phyloP scores from a whole-genome alignment of 192 early-diverging fungal genomes.

The Phlyctochytrium arcticum region DNA sequence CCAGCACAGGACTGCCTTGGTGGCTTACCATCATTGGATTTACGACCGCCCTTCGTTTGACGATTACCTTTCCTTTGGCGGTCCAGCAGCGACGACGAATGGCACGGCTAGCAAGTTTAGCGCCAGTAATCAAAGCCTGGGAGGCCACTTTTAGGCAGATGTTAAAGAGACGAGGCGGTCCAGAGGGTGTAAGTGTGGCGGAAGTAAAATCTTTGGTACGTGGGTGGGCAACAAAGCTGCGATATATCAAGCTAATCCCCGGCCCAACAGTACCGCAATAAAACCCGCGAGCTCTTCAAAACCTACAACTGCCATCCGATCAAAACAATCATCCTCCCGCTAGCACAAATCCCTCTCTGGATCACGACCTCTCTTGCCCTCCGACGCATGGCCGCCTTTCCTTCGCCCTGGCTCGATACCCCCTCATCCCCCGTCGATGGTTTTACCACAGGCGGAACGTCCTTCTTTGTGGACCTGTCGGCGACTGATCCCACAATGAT shows the following conservation, averaged over 20 bases:
- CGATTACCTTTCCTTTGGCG: conserved; percentile 34
- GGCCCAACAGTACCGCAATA: conserved; percentile 17
- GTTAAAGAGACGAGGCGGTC: background rate
- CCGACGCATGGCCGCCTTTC: conserved; percentile 58
- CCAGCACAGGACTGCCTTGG: conserved; percentile 25
- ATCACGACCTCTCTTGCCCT: conserved; percentile 63
- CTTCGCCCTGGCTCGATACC: conserved; percentile 47
- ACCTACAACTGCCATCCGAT: conserved; percentile 56
- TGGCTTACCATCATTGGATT: conserved; percentile 13
- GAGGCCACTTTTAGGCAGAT: conserved; percentile 19
- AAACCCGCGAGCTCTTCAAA: conserved; percentile 47
- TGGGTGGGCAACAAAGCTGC: background rate
- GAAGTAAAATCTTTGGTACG: background rate
- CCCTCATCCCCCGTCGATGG: conserved; percentile 40
- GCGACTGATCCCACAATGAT: conserved; percentile 62
- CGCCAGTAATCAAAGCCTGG: conserved; percentile 31
- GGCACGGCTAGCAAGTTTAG: conserved; percentile 19
- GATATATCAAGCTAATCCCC: background rate
- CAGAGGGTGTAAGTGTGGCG: background rate
- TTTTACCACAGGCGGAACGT: conserved; percentile 52
- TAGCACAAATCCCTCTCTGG: conserved; percentile 75
- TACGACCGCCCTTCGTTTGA: conserved; percentile 25
- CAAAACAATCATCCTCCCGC: conserved; percentile 61
- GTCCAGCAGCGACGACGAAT: conserved; percentile 23
- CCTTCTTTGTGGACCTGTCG: conserved; percentile 64